Conservation (phyloP, 768 basidiomycete species). For the Epithele typhae region DNA sequence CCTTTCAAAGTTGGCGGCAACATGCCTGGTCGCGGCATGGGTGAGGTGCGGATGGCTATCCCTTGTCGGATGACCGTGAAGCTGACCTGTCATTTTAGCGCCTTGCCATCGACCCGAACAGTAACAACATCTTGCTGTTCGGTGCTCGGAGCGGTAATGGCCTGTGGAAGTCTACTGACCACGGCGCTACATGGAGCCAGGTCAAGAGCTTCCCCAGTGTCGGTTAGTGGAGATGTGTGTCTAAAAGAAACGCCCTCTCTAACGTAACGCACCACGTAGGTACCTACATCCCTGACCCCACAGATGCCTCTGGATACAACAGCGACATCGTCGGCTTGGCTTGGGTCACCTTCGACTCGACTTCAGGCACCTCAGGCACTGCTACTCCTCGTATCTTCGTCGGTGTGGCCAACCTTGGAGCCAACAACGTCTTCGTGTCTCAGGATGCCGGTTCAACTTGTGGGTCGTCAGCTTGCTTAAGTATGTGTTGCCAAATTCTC, state of each 20-base stretch:
- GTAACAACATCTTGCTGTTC: constrained; percentile 57
- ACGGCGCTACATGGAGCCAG: constrained; percentile 53
- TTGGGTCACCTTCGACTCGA: constrained; percentile 63
- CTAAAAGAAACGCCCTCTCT: too few species aligned
- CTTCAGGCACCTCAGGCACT: constrained; percentile 47
- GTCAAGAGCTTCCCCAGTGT: constrained; percentile 56
- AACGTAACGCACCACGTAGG: constrained; percentile 29
- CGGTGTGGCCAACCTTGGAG: constrained; percentile 55
- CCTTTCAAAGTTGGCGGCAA: constrained; percentile 69
- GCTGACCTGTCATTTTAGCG: constrained; percentile 32
- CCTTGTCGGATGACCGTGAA: too few species aligned
- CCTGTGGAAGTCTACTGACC: constrained; percentile 62
- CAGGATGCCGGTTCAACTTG: constrained; percentile 55
- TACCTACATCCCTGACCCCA: constrained; percentile 48
- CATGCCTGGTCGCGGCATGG: constrained; percentile 67
- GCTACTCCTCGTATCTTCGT: constrained; percentile 65
- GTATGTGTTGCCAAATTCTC: too few species aligned
- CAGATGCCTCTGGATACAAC: constrained; percentile 41
- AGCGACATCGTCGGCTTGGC: constrained; percentile 40
- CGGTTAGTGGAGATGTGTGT: constrained; percentile 31
- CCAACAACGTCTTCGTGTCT: constrained; percentile 52
- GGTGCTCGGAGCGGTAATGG: constrained; percentile 63
- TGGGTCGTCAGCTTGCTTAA: constrained; percentile 30
- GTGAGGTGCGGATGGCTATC: constrained; percentile 37
- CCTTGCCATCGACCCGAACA: constrained; percentile 58